Evolutionary conservation across 1,284 basidiomycete genomes (phyloP).

Genomic region (Agaricales sp.): DNA sequence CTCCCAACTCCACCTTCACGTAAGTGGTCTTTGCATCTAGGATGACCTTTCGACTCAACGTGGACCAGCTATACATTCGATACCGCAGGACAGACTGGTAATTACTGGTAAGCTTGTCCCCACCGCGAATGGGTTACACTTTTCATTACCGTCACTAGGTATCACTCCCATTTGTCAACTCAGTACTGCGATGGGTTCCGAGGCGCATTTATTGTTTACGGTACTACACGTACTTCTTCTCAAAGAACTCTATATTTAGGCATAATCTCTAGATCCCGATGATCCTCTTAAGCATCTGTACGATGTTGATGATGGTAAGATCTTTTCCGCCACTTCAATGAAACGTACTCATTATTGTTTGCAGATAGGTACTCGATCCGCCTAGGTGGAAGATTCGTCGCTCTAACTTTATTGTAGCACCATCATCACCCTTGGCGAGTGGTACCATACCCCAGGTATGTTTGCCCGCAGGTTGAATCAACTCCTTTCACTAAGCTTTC

Average conservation of each 20-base stretch:
- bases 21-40: background rate
- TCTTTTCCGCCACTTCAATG: no score
- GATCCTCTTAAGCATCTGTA: conserved; percentile 22
- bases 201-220: conserved; percentile 22
- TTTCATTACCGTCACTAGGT: no score
- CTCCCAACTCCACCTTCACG: conserved; percentile 19
- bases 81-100: conserved; percentile 19
- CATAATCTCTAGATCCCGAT: conserved; percentile 16
- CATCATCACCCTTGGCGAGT: conserved; percentile 30
- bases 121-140: no score
- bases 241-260: background rate
- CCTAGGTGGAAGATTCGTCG: no score
- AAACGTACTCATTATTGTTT: background rate
- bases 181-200: no score
- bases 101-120: conserved; percentile 12
- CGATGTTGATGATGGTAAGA: conserved; percentile 24
- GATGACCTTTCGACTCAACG: background rate
- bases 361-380: conserved; percentile 2
- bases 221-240: conserved; percentile 6
- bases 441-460: conserved; percentile 26
- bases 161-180: no score
- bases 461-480: background rate
- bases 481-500: background rate
- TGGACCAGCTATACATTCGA: conserved; percentile 17
- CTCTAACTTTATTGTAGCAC: conserved; percentile 9